These are phyloP conservation scores for Ensete glaucum DNA, from an alignment of 176 grass and related monocot genomes.

Conservation along the genomic window DNA sequence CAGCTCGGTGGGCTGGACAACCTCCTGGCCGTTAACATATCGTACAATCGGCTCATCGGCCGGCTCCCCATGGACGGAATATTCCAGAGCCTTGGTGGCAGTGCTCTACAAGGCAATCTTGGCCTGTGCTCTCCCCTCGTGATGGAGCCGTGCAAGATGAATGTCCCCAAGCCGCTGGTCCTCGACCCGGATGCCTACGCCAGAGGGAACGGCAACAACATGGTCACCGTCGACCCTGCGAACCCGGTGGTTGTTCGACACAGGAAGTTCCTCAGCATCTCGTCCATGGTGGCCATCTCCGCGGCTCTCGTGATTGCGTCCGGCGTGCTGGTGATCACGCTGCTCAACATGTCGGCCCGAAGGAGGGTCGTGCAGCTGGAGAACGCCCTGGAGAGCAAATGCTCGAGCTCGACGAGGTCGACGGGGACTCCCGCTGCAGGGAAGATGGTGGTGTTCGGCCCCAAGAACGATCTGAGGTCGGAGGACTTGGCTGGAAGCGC, in stretches of 20 bases:
- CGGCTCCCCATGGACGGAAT: conserved; percentile 57
- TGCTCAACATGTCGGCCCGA: conserved; percentile 69
- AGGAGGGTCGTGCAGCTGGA: conserved; percentile 24
- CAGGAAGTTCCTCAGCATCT: conserved; percentile 62
- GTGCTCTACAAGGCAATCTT: conserved; percentile 75
- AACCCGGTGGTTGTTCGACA: conserved; percentile 4
- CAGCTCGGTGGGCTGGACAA: conserved; percentile 57
- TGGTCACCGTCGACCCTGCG: conserved; percentile 5
- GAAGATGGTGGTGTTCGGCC: conserved; percentile 76
- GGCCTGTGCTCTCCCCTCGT: conserved; percentile 86
- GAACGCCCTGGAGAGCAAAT: conserved; percentile 51
- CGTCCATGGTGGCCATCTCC: conserved; percentile 69
- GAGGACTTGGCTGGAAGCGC: conserved; percentile 69
- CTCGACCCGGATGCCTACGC: conserved; percentile 71
- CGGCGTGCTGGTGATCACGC: conserved; percentile 44
- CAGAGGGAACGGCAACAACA: conserved; percentile 26
- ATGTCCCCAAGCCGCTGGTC: conserved; percentile 85
- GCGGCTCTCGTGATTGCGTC: conserved; percentile 54
- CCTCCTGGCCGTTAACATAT: conserved; percentile 81
- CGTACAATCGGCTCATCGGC: conserved; percentile 72
- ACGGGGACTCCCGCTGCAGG: conserved; percentile 34
- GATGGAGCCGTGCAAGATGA: conserved; percentile 63
- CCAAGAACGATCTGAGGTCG: conserved; percentile 39
- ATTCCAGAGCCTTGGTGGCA: conserved; percentile 75
- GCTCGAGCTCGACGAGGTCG: conserved; percentile 31